Evolutionary conservation across 2,329 filamentous ascomycete genomes (phyloP).

Genomic region (Cercospora beticola): DNA sequence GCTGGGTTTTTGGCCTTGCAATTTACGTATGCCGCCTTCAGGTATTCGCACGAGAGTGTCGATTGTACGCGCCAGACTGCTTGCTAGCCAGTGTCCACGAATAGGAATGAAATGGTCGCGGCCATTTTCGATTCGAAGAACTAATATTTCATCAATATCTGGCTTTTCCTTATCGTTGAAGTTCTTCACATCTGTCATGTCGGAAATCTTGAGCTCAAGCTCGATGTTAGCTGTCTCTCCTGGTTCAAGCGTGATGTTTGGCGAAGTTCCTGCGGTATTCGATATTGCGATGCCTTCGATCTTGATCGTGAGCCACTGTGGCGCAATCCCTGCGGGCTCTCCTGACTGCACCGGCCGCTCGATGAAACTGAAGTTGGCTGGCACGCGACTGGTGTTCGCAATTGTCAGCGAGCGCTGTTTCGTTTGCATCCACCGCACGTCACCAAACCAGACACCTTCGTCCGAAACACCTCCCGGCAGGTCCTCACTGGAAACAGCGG

Average conservation of each 20-base stretch:
- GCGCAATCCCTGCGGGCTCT: slow-evolving; percentile 45
- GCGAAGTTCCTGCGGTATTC: slow-evolving; percentile 26
- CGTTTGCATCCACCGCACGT: slow-evolving; percentile 66
- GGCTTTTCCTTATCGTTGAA: slow-evolving; percentile 65
- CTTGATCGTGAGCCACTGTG: slow-evolving; percentile 68
- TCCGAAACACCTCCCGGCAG: slow-evolving; percentile 40
- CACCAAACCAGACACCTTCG: slow-evolving; percentile 74
- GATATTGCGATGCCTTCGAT: slow-evolving; percentile 29
- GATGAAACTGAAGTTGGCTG: slow-evolving; percentile 77
- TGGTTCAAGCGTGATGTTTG: slow-evolving; percentile 70
- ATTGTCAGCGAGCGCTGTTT: slow-evolving; percentile 72
- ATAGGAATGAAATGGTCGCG: slow-evolving; percentile 90
- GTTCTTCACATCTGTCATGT: slow-evolving; percentile 61
- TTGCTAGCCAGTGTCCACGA: slow-evolving; percentile 73
- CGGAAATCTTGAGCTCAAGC: slow-evolving; percentile 66
- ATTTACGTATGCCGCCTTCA: slow-evolving; percentile 71
- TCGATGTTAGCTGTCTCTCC: slow-evolving; percentile 76
- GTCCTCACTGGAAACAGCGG: slow-evolving; percentile 17
- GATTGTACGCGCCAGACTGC: slow-evolving; percentile 80
- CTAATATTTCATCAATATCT: slow-evolving; percentile 79
- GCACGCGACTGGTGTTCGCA: slow-evolving; percentile 84
- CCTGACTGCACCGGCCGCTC: slow-evolving; percentile 61
- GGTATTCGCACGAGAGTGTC: slow-evolving; percentile 85
- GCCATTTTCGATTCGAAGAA: slow-evolving; percentile 78
- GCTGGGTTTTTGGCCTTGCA: slow-evolving; percentile 56